Conservation (phyloP, 805 yeast genomes). For the Lipomyces mesembrius region DNA sequence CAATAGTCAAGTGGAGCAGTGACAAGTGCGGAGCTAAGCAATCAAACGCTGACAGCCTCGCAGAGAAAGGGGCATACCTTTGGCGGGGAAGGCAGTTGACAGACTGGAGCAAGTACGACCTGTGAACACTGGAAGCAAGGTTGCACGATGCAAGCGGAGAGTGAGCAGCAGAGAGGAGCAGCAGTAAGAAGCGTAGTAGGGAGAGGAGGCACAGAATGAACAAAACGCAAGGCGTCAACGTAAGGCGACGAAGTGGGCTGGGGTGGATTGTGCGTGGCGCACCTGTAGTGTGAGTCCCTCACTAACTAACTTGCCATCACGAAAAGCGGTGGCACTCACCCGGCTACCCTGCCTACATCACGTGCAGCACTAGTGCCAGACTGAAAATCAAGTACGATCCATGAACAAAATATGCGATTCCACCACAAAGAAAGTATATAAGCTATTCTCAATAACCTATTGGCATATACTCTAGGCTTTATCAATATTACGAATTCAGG, state of each 20-base stretch:
- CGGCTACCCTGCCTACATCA: not conserved
- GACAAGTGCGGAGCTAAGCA: not conserved
- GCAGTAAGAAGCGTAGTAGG: not conserved
- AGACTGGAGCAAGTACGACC: not conserved
- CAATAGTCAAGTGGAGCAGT: not conserved
- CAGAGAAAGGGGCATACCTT: not conserved
- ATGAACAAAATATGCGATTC: not conserved
- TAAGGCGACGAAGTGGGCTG: no score
- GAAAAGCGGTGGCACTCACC: not conserved
- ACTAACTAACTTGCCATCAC: conserved; percentile 1
- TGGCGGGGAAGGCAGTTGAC: not conserved
- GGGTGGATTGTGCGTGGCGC: not conserved
- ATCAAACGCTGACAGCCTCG: not conserved
- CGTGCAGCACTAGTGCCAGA: not conserved
- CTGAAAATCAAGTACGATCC: not conserved
- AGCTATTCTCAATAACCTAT: not conserved
- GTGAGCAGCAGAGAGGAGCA: not conserved
- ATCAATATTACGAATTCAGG: not conserved
- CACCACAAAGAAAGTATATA: not conserved
- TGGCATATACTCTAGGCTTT: not conserved
- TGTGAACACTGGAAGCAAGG: not conserved
- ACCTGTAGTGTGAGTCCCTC: not conserved
- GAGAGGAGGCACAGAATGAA: not conserved
- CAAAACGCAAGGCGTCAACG: not conserved
- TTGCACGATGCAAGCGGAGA: not conserved